Percentiles rank a stretch among this genome's conserved stretches.
These are phyloP conservation scores for Neurospora sp. DNA, from an alignment of 495 filamentous ascomycete species.

Conservation along the genomic window DNA sequence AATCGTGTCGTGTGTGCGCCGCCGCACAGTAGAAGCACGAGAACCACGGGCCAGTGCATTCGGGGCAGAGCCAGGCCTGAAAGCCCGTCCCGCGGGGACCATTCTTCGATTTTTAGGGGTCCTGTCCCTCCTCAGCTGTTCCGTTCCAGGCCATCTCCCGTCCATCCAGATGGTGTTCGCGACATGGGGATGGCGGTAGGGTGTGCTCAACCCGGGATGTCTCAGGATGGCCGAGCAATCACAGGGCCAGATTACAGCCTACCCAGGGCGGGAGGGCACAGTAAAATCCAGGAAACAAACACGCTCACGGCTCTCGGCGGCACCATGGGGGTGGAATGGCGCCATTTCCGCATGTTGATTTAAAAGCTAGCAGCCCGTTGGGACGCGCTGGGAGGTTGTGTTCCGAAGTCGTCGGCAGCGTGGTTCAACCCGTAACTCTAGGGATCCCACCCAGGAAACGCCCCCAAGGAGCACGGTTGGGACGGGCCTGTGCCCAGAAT, in stretches of 20 bases:
- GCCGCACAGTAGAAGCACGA: neutral
- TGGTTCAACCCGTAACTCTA: neutral
- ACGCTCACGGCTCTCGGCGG: neutral
- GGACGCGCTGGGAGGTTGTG: neutral
- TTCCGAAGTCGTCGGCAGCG: neutral
- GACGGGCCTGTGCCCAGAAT: neutral
- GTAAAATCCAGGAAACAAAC: neutral
- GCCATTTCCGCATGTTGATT: constrained; percentile 4
- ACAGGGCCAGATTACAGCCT: neutral
- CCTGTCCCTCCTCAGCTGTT: neutral
- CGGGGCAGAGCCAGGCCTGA: neutral
- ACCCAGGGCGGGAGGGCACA: neutral
- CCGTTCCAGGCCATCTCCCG: neutral
- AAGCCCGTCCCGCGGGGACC: neutral
- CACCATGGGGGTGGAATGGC: constrained; percentile 2
- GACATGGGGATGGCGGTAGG: neutral
- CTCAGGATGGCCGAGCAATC: neutral
- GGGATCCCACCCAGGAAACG: neutral
- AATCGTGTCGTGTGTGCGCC: neutral
- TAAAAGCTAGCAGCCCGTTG: neutral
- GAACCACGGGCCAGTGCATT: neutral
- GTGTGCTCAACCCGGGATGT: neutral
- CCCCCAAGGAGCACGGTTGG: neutral
- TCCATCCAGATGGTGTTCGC: neutral
- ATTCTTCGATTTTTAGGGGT: neutral